Percentiles rank a stretch among this genome's conserved stretches.
phyloP scores from a whole-genome alignment of 2,329 filamentous ascomycete species.

The Ophiostoma triangulosporum region DNA sequence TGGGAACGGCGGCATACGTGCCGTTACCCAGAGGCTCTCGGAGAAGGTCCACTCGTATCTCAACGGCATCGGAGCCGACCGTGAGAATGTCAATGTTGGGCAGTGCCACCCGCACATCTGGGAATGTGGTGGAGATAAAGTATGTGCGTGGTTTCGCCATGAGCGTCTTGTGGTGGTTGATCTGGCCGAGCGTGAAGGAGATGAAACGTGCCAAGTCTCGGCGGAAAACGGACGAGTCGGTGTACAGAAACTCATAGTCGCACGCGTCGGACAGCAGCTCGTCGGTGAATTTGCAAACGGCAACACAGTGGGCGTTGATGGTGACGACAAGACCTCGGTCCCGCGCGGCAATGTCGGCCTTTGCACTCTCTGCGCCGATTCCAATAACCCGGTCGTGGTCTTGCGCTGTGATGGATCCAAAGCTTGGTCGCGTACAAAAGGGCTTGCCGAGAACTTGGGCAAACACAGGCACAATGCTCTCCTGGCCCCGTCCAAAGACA shows the following conservation, averaged over 20 bases:
- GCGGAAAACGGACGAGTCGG: conserved; percentile 55
- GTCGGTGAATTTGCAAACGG: conserved; percentile 56
- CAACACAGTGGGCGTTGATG: conserved; percentile 66
- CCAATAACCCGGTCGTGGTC: conserved; percentile 56
- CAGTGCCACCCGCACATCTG: conserved; percentile 68
- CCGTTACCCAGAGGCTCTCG: conserved; percentile 55
- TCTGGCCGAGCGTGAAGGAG: conserved; percentile 67
- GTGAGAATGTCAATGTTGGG: conserved; percentile 79
- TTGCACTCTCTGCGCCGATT: conserved; percentile 43
- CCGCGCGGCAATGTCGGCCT: conserved; percentile 42
- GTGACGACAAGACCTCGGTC: conserved; percentile 47
- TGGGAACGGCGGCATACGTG: conserved; percentile 52
- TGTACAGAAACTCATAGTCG: conserved; percentile 82
- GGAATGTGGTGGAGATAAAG: conserved; percentile 79
- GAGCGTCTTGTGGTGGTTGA: conserved; percentile 62
- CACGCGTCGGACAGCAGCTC: conserved; percentile 50
- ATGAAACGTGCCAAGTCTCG: conserved; percentile 68
- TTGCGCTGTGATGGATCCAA: conserved; percentile 38
- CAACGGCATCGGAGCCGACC: conserved; percentile 74
- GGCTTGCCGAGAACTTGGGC: conserved; percentile 69
- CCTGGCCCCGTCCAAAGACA: conserved; percentile 56
- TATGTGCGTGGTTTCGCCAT: conserved; percentile 68
- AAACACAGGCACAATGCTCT: conserved; percentile 60
- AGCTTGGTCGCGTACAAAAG: conserved; percentile 43
- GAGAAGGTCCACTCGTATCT: conserved; percentile 70